phyloP scores from a whole-genome alignment of 2,329 filamentous ascomycete genomes.

The Basipetospora sp. region DNA sequence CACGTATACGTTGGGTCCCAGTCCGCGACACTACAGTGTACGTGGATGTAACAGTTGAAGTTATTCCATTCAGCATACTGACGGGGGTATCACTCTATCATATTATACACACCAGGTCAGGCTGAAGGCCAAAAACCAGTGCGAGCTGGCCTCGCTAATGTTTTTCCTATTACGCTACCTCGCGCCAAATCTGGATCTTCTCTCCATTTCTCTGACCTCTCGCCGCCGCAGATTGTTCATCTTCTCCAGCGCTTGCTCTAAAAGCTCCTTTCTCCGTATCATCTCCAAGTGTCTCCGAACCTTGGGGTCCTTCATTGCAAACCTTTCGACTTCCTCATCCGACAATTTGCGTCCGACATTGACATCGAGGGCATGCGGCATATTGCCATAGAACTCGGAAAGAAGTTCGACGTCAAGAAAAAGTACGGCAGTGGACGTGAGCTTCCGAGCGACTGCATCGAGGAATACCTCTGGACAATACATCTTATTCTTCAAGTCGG shows the following conservation, averaged over 20 bases:
- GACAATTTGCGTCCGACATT: constrained; percentile 69
- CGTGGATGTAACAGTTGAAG: no score
- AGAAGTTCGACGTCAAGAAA: constrained; percentile 95
- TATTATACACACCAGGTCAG: neutral
- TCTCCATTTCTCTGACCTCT: constrained; percentile 29
- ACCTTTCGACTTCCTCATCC: constrained; percentile 69
- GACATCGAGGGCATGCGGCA: constrained; percentile 79
- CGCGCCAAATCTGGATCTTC: constrained; percentile 7
- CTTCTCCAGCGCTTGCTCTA: constrained; percentile 87
- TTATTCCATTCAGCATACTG: neutral
- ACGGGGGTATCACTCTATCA: constrained; percentile 6
- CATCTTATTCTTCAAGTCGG: constrained; percentile 75
- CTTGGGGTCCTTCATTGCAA: constrained; percentile 85
- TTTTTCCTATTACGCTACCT: constrained; percentile 1
- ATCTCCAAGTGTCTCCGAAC: constrained; percentile 80
- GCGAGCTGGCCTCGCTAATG: neutral
- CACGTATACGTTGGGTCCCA: no score
- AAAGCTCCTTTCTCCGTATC: constrained; percentile 76
- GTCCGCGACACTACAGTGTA: no score
- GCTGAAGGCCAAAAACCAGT: neutral
- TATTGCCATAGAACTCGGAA: constrained; percentile 95
- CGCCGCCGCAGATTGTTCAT: constrained; percentile 82
- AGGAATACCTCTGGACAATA: constrained; percentile 94
- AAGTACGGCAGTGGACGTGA: constrained; percentile 85
- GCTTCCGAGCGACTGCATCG: constrained; percentile 89